Conservation (phyloP, 441 rosid species). For the Viola pubescens region DNA sequence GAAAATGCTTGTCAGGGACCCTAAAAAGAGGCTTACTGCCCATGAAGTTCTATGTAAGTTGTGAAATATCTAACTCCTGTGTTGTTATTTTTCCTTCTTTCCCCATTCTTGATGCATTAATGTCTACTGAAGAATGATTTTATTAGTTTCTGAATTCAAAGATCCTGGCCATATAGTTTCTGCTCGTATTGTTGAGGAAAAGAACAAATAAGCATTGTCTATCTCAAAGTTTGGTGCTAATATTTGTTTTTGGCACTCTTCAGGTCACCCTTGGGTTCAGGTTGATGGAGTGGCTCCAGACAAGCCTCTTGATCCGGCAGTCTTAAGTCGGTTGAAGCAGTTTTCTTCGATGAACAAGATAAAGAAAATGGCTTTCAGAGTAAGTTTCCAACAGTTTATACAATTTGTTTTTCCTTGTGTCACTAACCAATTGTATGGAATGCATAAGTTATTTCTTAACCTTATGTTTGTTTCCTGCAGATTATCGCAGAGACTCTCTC, state of each 20-base stretch:
- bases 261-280: slow-evolving; percentile 97
- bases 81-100: slow-evolving; percentile 10
- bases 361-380: slow-evolving; percentile 91
- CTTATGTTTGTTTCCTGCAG: slow-evolving; percentile 23
- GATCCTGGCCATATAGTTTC: not conserved
- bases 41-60: slow-evolving; percentile 84
- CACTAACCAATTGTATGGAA: not conserved
- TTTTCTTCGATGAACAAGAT: slow-evolving; percentile 96
- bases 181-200: not conserved
- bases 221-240: not conserved
- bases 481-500: slow-evolving; percentile 84
- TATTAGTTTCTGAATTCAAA: no score
- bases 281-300: slow-evolving; percentile 81
- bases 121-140: not conserved
- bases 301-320: slow-evolving; percentile 92
- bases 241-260: slow-evolving; percentile 3
- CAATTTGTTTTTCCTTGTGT: no score
- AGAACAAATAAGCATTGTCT: not conserved
- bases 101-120: not conserved
- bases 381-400: slow-evolving; percentile 16
- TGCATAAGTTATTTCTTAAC: not conserved
- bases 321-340: slow-evolving; percentile 70
- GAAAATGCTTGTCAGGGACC: slow-evolving; percentile 80
- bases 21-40: slow-evolving; percentile 72
- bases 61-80: not conserved